Evolutionary conservation across 2,329 filamentous ascomycete genomes (phyloP).

Genomic region (Penicillium freii): DNA sequence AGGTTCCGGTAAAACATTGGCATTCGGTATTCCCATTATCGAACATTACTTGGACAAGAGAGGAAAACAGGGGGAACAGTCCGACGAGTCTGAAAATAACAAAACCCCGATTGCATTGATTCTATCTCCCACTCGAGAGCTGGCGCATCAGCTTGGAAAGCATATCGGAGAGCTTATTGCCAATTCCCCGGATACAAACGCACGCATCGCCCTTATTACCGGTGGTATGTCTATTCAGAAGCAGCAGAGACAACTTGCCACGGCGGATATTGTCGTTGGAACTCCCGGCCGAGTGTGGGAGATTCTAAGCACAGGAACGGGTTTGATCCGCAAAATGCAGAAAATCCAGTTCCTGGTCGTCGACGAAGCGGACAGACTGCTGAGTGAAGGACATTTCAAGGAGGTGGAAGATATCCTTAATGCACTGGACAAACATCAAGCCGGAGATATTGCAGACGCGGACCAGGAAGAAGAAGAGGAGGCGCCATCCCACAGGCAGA

Average conservation of each 20-base stretch:
- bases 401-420: constrained; percentile 86
- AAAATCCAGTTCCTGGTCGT: constrained; percentile 79
- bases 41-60: constrained; percentile 69
- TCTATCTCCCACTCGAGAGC: constrained; percentile 84
- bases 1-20: constrained; percentile 93
- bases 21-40: constrained; percentile 89
- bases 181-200: constrained; percentile 59
- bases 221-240: constrained; percentile 94
- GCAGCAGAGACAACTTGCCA: constrained; percentile 78
- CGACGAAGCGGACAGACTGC: constrained; percentile 87
- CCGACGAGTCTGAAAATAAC: constrained; percentile 39
- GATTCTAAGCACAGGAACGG: constrained; percentile 72
- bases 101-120: constrained; percentile 69
- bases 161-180: constrained; percentile 76
- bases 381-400: constrained; percentile 93
- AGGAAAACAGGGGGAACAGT: constrained; percentile 35
- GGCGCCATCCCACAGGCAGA: constrained; percentile 62
- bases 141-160: constrained; percentile 85
- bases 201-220: constrained; percentile 76
- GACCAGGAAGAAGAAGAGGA: constrained; percentile 45
- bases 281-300: constrained; percentile 95
- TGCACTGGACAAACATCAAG: constrained; percentile 67
- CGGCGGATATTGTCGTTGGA: constrained; percentile 87
- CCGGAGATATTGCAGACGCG: constrained; percentile 31
- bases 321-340: constrained; percentile 68